Percentiles rank a stretch among this genome's conserved stretches.
These are phyloP conservation scores for Friedmanniomyces simplex DNA, from an alignment of 495 filamentous ascomycete genomes.

Conservation along the genomic window DNA sequence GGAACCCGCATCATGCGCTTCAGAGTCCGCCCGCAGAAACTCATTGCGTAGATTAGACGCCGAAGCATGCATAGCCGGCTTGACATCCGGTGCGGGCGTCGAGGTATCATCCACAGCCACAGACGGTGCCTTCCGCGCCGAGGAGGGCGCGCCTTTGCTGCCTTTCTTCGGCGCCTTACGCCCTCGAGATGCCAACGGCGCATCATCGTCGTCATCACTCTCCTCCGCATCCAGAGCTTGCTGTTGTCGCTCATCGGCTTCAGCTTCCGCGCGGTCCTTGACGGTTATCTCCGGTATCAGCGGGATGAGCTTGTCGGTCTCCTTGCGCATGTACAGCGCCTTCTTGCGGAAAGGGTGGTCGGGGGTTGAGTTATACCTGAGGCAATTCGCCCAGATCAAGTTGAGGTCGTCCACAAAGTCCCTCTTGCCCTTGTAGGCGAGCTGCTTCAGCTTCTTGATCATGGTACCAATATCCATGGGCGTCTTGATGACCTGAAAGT, in stretches of 20 bases:
- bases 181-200: constrained; percentile 93
- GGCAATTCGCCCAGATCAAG: constrained; percentile 92
- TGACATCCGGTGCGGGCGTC: constrained; percentile 54
- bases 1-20: constrained; percentile 57
- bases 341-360: constrained; percentile 83
- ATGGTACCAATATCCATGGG: constrained; percentile 97
- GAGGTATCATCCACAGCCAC: constrained; percentile 46
- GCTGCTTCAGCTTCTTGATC: constrained; percentile 89
- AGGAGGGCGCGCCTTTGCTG: constrained; percentile 36
- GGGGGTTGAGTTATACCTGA: constrained; percentile 88
- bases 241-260: constrained; percentile 87
- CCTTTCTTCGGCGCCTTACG: constrained; percentile 83
- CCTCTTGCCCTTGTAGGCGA: constrained; percentile 83
- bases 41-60: constrained; percentile 38
- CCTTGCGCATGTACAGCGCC: constrained; percentile 90
- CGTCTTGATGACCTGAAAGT: constrained; percentile 86
- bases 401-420: constrained; percentile 91
- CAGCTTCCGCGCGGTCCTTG: constrained; percentile 82
- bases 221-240: constrained; percentile 67
- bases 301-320: constrained; percentile 89
- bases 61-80: constrained; percentile 42
- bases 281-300: constrained; percentile 89
- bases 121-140: constrained; percentile 50
- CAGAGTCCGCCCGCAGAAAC: constrained; percentile 51
- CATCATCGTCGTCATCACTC: constrained; percentile 78